Evolutionary conservation across 139 green algal species (phyloP).

Genomic region (Chlamydomonas schloesseri): DNA sequence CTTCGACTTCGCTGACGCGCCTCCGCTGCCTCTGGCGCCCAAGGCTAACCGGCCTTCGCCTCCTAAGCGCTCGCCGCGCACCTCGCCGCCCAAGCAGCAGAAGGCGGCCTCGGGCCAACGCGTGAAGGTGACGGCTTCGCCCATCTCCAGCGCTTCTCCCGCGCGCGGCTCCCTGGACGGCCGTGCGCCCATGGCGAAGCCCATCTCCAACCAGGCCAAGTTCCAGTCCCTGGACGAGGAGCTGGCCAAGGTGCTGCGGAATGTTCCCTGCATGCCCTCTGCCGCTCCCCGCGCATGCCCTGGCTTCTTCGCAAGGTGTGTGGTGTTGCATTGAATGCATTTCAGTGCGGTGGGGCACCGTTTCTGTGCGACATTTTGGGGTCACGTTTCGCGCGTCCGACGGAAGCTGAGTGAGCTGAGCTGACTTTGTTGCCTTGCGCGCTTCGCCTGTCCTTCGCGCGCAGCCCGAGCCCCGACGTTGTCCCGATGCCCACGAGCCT

Average conservation of each 20-base stretch:
- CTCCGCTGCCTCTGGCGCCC: background rate
- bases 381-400: background rate
- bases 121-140: background rate
- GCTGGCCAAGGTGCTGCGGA: constrained; percentile 18
- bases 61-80: constrained; percentile 18
- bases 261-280: no score
- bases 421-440: background rate
- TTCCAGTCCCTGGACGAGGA: constrained; percentile 27
- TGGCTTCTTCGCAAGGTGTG: constrained; percentile 31
- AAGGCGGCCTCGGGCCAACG: background rate
- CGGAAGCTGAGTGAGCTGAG: background rate
- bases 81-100: constrained; percentile 30
- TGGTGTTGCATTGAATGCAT: background rate
- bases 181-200: background rate
- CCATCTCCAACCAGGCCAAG: background rate
- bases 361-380: background rate
- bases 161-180: constrained; percentile 5
- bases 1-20: constrained; percentile 24
- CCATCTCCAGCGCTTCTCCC: background rate
- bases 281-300: constrained; percentile 1
- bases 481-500: constrained; percentile 32
- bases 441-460: background rate
- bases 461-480: constrained; percentile 22
- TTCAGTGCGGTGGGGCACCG: background rate
- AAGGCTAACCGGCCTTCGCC: constrained; percentile 8